These are phyloP conservation scores for Microdochium bolleyi DNA, from an alignment of 2,329 filamentous ascomycete genomes.

Conservation along the genomic window DNA sequence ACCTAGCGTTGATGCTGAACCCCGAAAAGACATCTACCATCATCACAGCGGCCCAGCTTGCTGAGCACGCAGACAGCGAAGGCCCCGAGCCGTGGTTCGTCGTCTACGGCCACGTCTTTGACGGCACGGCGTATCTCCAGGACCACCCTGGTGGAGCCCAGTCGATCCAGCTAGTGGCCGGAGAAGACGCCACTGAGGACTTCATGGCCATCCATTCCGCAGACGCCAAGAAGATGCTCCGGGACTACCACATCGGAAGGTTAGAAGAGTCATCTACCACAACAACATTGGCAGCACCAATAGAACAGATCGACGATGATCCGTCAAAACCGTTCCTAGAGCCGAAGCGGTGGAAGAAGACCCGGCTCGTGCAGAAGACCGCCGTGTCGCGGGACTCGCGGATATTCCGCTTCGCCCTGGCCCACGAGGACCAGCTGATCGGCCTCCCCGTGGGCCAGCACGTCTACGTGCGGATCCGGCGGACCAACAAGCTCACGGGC, in stretches of 20 bases:
- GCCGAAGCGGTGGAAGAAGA: conserved; percentile 64
- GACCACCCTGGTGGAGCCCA: conserved; percentile 80
- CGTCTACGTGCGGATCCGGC: conserved; percentile 72
- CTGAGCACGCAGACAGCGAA: background rate
- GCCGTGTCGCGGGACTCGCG: conserved; percentile 68
- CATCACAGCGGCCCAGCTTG: background rate
- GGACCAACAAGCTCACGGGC: conserved; percentile 39
- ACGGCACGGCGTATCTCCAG: conserved; percentile 73
- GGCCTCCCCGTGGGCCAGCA: conserved; percentile 83
- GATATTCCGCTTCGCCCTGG: conserved; percentile 73
- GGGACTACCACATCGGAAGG: conserved; percentile 73
- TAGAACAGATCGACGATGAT: background rate
- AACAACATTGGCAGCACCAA: background rate
- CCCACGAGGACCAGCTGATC: conserved; percentile 60
- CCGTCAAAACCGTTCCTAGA: conserved; percentile 51
- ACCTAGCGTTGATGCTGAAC: conserved; percentile 23
- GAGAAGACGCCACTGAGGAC: conserved; percentile 75
- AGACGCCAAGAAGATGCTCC: conserved; percentile 88
- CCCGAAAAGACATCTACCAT: background rate
- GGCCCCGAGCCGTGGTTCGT: conserved; percentile 69
- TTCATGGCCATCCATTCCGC: conserved; percentile 91
- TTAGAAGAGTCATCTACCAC: conserved; percentile 26
- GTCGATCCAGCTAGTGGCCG: conserved; percentile 78
- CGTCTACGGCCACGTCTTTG: conserved; percentile 80
- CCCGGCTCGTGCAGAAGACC: conserved; percentile 60